These are phyloP conservation scores for Graphiopsis chlorocephala DNA, from an alignment of 2,329 filamentous ascomycete species.

Conservation along the genomic window DNA sequence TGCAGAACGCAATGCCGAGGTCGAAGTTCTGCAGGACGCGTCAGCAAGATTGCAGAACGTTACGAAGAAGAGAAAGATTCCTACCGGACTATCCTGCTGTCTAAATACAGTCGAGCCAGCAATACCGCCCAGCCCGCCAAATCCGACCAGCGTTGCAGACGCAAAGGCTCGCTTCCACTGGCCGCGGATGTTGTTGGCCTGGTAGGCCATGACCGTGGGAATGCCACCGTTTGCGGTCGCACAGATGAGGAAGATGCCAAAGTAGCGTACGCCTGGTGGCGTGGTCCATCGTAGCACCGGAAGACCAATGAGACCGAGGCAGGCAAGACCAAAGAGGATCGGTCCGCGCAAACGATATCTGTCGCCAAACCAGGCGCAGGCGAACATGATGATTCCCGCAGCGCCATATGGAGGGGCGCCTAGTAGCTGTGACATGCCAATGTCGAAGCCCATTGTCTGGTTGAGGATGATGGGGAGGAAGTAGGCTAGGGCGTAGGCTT, in stretches of 20 bases:
- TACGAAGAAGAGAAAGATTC: neutral
- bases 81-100: conserved; percentile 33
- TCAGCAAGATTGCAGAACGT: conserved; percentile 34
- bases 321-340: conserved; percentile 23
- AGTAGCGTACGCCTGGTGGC: conserved; percentile 48
- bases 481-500: conserved; percentile 56
- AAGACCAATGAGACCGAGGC: conserved; percentile 27
- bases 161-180: conserved; percentile 84
- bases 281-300: conserved; percentile 21
- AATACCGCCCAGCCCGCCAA: conserved; percentile 77
- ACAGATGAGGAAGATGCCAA: conserved; percentile 71
- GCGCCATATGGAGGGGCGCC: conserved; percentile 35
- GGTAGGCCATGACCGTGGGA: conserved; percentile 70
- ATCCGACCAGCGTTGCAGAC: conserved; percentile 69
- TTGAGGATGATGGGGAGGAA: conserved; percentile 74
- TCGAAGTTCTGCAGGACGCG: conserved; percentile 37
- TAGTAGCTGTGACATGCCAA: conserved; percentile 60
- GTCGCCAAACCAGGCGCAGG: conserved; percentile 22
- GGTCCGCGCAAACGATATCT: conserved; percentile 21
- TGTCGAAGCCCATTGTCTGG: conserved; percentile 54
- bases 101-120: conserved; percentile 71
- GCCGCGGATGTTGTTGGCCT: conserved; percentile 81
- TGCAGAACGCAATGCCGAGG: conserved; percentile 52
- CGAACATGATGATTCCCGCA: conserved; percentile 32
- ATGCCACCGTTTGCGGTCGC: conserved; percentile 75